Percentiles rank a stretch among this genome's conserved stretches.
Evolutionary conservation across 495 filamentous ascomycete genomes (phyloP).

Genomic region (Trichocladium uniseriatum): DNA sequence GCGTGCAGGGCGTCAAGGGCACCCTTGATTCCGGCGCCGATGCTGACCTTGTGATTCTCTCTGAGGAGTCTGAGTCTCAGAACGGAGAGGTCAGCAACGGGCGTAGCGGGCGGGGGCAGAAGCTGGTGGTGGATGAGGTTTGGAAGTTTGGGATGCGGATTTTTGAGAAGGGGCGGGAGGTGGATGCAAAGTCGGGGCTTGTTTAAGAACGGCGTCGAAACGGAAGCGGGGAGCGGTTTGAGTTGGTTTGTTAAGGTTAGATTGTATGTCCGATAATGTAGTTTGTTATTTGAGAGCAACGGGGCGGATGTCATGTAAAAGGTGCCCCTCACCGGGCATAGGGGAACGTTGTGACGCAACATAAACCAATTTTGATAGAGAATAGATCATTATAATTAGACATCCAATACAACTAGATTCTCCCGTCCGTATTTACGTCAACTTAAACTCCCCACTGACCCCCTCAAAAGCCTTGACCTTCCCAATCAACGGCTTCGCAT

Average conservation of each 20-base stretch:
- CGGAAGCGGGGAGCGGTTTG: too few species aligned
- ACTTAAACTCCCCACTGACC: slow-evolving; percentile 52
- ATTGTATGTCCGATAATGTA: too few species aligned
- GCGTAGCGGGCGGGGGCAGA: not conserved
- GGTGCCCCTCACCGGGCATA: too few species aligned
- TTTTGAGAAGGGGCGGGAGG: slow-evolving; percentile 1
- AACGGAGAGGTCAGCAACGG: too few species aligned
- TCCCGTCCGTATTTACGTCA: slow-evolving; percentile 22
- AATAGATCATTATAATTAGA: too few species aligned
- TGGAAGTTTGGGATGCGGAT: slow-evolving; percentile 23
- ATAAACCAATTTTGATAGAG: too few species aligned
- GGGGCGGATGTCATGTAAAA: too few species aligned
- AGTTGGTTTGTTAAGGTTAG: too few species aligned
- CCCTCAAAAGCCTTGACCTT: slow-evolving; percentile 64
- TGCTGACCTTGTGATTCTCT: slow-evolving; percentile 69
- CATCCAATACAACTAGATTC: too few species aligned
- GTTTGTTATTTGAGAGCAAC: too few species aligned
- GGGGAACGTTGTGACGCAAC: too few species aligned
- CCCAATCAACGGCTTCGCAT: slow-evolving; percentile 61
- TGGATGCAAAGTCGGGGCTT: not conserved
- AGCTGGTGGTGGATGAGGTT: slow-evolving; percentile 19
- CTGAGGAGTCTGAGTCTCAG: slow-evolving; percentile 36
- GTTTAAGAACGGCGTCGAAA: too few species aligned
- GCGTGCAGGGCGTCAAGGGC: slow-evolving; percentile 57
- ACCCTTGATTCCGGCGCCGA: slow-evolving; percentile 58